These are phyloP conservation scores for Barbatosphaeria neglecta DNA, from an alignment of 495 filamentous ascomycete genomes.

Conservation along the genomic window DNA sequence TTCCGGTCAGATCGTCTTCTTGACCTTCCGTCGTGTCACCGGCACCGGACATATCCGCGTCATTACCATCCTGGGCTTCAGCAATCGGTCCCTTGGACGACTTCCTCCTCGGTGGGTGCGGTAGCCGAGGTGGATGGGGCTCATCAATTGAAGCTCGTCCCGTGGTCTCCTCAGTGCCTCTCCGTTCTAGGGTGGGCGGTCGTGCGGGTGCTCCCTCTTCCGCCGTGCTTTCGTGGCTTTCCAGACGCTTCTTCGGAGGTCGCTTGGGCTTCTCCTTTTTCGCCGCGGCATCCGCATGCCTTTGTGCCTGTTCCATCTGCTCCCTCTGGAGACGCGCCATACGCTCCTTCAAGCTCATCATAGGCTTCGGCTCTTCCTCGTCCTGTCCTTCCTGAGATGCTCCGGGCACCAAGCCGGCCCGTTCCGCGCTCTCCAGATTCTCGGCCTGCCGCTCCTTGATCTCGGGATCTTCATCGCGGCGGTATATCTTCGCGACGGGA, in stretches of 20 bases:
- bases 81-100: conserved; percentile 34
- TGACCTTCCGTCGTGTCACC: conserved; percentile 74
- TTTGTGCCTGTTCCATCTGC: conserved; percentile 72
- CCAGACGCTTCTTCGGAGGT: conserved; percentile 68
- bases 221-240: conserved; percentile 34
- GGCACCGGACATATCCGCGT: conserved; percentile 80
- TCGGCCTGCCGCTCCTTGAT: conserved; percentile 54
- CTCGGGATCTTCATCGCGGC: conserved; percentile 81
- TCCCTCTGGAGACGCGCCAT: conserved; percentile 91
- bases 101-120: conserved; percentile 33
- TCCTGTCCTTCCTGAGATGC: conserved; percentile 25
- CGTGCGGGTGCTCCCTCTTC: conserved; percentile 26
- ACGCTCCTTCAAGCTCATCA: conserved; percentile 85
- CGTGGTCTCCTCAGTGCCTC: conserved; percentile 38
- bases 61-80: conserved; percentile 63
- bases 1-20: conserved; percentile 64
- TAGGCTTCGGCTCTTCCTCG: conserved; percentile 71
- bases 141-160: conserved; percentile 51
- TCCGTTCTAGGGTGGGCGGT: conserved; percentile 29
- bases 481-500: conserved; percentile 63
- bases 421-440: conserved; percentile 43
- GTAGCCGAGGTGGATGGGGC: conserved; percentile 27
- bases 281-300: conserved; percentile 64
- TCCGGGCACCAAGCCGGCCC: conserved; percentile 42
- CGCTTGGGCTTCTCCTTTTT: conserved; percentile 84